These are phyloP conservation scores for Xylaria cubensis DNA, from an alignment of 495 filamentous ascomycete species.

Conservation along the genomic window DNA sequence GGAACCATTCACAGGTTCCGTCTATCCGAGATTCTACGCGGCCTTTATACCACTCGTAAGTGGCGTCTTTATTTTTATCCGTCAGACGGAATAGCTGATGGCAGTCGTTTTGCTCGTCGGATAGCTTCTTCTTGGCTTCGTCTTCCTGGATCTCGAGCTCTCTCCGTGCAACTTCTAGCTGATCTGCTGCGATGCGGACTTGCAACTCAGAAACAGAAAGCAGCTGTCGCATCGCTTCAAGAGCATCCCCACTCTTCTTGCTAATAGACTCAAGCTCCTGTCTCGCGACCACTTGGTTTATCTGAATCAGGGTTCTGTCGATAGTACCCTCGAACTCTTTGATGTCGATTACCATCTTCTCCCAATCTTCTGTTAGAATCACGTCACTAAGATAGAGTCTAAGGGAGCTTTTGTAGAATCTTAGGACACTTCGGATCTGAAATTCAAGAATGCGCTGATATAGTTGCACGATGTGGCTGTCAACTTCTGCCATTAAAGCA, in stretches of 20 bases:
- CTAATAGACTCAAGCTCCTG: slow-evolving; percentile 11
- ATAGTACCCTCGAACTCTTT: slow-evolving; percentile 2
- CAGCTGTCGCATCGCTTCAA: background rate
- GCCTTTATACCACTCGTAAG: slow-evolving; percentile 51
- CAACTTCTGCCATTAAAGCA: slow-evolving; percentile 14
- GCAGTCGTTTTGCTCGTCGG: slow-evolving; percentile 39
- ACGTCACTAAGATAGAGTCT: slow-evolving; percentile 10
- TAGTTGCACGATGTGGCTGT: slow-evolving; percentile 29
- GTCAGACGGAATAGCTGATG: slow-evolving; percentile 43
- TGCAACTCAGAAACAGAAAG: slow-evolving; percentile 1
- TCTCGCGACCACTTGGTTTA: background rate
- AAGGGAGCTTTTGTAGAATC: slow-evolving; percentile 29
- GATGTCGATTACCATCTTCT: background rate
- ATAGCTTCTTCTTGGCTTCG: slow-evolving; percentile 23
- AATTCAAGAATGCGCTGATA: slow-evolving; percentile 40
- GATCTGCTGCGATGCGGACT: slow-evolving; percentile 5
- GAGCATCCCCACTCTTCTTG: background rate
- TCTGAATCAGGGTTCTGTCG: slow-evolving; percentile 7
- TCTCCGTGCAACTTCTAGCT: slow-evolving; percentile 24
- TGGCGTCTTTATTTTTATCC: slow-evolving; percentile 25
- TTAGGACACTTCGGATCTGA: slow-evolving; percentile 36
- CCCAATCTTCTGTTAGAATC: slow-evolving; percentile 17
- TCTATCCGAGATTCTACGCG: slow-evolving; percentile 42
- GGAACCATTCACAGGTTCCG: slow-evolving; percentile 55
- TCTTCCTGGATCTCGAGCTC: slow-evolving; percentile 27